Base-by-base conservation (phyloP, 164 flowering plant species). In the Chloranthus sessilifolius region DNA sequence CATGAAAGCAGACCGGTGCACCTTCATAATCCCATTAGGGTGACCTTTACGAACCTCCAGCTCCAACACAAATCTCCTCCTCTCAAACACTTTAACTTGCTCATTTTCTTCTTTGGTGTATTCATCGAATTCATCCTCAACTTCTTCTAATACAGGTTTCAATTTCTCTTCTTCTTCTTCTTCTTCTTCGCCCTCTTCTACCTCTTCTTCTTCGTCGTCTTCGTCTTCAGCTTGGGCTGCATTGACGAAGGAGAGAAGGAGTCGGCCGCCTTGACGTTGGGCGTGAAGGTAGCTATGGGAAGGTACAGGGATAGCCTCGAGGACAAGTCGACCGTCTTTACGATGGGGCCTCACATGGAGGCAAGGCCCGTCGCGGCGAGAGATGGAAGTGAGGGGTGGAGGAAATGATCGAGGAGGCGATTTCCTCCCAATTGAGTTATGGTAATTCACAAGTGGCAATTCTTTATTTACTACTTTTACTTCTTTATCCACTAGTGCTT, bases 351-450 rank as follows among this genome's bases (percentile, higher is more conserved):
- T 67, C 78, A 83, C 67, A 58, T 59, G 77, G 10, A 81, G 40
- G 2, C 78, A 54, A 0, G 75, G 53, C 0, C 85, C 83, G 20
- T 69, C 71, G n/a, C 35, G 45, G 14, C 61, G 55, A 39, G 78
- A 55, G 7, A 77, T 71, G 0, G 91, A 77, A 15, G 88, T 68
- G 1, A 86, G 61, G 0, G 91, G 95, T 0, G 95, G 95, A 26
- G 95, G 95, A 46, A 79, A 76, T 0, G 79, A 65, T 24, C 69
- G 55, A 10, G 58, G 46, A 0, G 33, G 31, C 20, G 48, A 45
- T 22, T 47, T 64, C 62, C 50, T 68, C 12, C 59, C 38, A 1
- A 41, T 25, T n/a, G 47, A 6, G 30, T 31, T 40, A 26, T 49
- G 49, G 43, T 44, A 26, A 15, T 26, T 44, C 21, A n/a, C 31